Base-by-base conservation (phyloP, 1,284 basidiomycete genomes). In the Sporisorium iseilematis-ciliati region DNA sequence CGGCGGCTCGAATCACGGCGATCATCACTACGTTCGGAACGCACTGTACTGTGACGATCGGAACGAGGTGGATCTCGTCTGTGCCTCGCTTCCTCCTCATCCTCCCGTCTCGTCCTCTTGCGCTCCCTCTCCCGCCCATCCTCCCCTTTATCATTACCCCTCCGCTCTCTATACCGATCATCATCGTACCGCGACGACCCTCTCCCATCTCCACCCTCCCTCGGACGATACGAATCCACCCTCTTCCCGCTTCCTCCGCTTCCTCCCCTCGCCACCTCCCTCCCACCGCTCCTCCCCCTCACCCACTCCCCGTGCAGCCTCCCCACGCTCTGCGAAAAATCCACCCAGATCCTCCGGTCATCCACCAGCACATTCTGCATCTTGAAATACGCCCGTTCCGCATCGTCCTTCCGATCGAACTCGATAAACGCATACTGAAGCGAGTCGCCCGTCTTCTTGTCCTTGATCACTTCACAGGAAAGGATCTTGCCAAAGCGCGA, bases 291-390 rank as follows among this genome's bases (percentile, higher is more conserved):
- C 78, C 81, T 59, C 85, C 77, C 56, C 81, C 77, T 78, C 57
- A 87, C 29, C 85, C 86, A 87, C 7, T 85, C 82, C n/a, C 86
- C 85, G 70, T 87, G 87, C 77, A 90, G 86, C 77, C 88, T 88
- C 41, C 88, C 87, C 7, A 99, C 97, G 31, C 94, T 96, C 75
- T 87, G 87, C 11, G 83, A 86, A 55, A 98, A 97, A 86, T 97
- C 95, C 71, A 99, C 96, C 93, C 96, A 98, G 84, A 99, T 99
- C 21, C 97, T 90, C 18, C 95, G 90, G 86, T 99, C 97, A 85
- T 99, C 96, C n/a, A 99, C 93, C 8, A 99, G 88, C 0, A 99
- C 96, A 82, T 97, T 98, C 86, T 99, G 96, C 96, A 99, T 99
- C 86, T 98, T 99, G 88, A 97, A 95, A 86, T 99, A 99, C 16